These are phyloP conservation scores for Basidioascus undulatus DNA, from an alignment of 768 basidiomycete genomes.

Conservation along the genomic window DNA sequence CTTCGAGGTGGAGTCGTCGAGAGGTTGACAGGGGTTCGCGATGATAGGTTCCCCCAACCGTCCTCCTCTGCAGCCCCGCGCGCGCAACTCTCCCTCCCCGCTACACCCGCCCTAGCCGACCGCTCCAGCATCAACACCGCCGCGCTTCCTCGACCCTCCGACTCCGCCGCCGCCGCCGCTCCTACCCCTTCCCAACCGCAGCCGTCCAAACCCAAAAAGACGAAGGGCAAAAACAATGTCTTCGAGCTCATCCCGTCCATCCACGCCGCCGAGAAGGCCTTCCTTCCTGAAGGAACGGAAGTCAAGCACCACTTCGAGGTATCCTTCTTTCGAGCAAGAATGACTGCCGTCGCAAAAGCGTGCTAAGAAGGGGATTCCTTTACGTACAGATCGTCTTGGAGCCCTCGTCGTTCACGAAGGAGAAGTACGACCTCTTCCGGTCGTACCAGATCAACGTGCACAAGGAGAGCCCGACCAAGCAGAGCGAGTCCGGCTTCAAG, in stretches of 20 bases:
- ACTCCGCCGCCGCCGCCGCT: too few species aligned
- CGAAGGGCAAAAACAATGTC: slow-evolving; percentile 14
- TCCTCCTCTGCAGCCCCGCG: too few species aligned
- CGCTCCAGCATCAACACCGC: too few species aligned
- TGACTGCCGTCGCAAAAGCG: not conserved
- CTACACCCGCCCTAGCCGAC: too few species aligned
- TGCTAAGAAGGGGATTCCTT: not conserved
- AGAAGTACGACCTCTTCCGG: slow-evolving; percentile 56
- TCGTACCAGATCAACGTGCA: slow-evolving; percentile 60
- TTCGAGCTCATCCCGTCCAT: slow-evolving; percentile 26
- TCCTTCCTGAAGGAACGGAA: slow-evolving; percentile 6
- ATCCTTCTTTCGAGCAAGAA: not conserved
- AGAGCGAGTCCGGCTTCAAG: slow-evolving; percentile 25
- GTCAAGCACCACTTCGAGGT: slow-evolving; percentile 31
- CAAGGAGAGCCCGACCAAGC: slow-evolving; percentile 29
- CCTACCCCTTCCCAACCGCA: too few species aligned
- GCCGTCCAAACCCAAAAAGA: not conserved
- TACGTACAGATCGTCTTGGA: slow-evolving; percentile 42
- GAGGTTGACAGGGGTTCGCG: too few species aligned
- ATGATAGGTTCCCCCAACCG: too few species aligned
- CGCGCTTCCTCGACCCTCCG: too few species aligned
- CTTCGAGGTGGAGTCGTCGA: too few species aligned
- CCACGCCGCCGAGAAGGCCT: slow-evolving; percentile 29
- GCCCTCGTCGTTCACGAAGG: slow-evolving; percentile 44
- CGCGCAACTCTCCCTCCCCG: too few species aligned